Percentiles rank a stretch among this genome's conserved stretches.
phyloP scores from a whole-genome alignment of 2,329 filamentous ascomycete species.

The Alternaria consortialis region DNA sequence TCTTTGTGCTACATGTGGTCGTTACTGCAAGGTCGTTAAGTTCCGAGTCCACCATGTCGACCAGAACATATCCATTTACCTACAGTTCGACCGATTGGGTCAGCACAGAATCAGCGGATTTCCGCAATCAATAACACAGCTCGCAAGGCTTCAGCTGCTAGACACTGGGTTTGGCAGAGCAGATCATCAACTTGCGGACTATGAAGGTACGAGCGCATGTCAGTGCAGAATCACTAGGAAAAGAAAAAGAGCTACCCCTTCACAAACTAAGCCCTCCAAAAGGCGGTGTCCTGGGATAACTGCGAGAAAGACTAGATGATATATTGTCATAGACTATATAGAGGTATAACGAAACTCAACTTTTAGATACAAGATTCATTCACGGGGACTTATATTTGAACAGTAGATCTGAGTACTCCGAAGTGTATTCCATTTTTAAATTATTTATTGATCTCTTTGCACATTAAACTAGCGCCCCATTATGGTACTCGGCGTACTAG shows the following conservation, averaged over 20 bases:
- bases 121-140: conserved; percentile 14
- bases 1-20: conserved; percentile 13
- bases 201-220: conserved; percentile 9
- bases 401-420: not conserved
- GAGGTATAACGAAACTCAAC: not conserved
- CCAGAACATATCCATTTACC: conserved; percentile 16
- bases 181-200: conserved; percentile 15
- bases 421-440: not conserved
- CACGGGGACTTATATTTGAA: not conserved
- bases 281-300: not conserved
- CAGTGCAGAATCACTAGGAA: conserved; percentile 15
- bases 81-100: conserved; percentile 14
- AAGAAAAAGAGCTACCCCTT: conserved; percentile 14
- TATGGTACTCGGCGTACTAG: not conserved
- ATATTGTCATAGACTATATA: conserved; percentile 6
- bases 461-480: not conserved
- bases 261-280: conserved; percentile 9
- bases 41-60: conserved; percentile 15
- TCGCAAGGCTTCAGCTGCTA: conserved; percentile 19
- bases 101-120: conserved; percentile 24
- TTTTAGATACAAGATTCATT: not conserved
- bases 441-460: not conserved
- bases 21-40: conserved; percentile 13
- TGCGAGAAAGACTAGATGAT: not conserved
- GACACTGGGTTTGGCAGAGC: conserved; percentile 18